phyloP scores from a whole-genome alignment of 169 alveolate species.

The Plasmodium berghei region DNA sequence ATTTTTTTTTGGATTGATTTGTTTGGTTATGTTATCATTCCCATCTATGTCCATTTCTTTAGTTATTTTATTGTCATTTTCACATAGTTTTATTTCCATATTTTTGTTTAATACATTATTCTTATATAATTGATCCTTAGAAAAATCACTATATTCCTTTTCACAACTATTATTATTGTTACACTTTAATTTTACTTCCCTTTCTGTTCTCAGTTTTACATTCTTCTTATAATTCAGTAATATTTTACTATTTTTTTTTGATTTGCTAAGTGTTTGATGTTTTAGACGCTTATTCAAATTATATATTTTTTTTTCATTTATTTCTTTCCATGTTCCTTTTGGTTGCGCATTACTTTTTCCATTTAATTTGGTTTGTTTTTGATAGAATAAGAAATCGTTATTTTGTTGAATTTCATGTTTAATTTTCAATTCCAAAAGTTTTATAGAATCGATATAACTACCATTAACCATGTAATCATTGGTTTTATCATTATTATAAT shows the following conservation, averaged over 20 bases:
- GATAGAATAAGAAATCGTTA: slow-evolving; percentile 27
- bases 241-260: slow-evolving; percentile 17
- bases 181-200: neutral
- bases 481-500: neutral
- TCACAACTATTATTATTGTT: neutral
- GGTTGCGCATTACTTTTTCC: neutral
- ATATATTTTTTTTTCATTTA: neutral
- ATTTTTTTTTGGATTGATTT: neutral
- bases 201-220: slow-evolving; percentile 13
- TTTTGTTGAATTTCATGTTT: slow-evolving; percentile 60
- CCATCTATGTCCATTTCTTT: neutral
- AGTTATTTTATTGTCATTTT: slow-evolving; percentile 11
- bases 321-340: neutral
- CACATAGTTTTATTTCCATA: neutral
- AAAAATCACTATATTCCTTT: neutral
- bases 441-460: slow-evolving; percentile 27
- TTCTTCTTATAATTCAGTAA: slow-evolving; percentile 9
- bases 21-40: neutral
- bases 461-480: neutral
- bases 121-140: neutral
- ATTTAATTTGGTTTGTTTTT: slow-evolving; percentile 2
- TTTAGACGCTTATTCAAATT: too few relatives aligned
- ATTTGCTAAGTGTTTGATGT: neutral
- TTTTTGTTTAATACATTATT: neutral
- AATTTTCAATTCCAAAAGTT: slow-evolving; percentile 51